Evolutionary conservation across 2,329 filamentous ascomycete genomes (phyloP), one percentile per base, ranked within the genome.

Genomic region (Neonectria hederae): DNA sequence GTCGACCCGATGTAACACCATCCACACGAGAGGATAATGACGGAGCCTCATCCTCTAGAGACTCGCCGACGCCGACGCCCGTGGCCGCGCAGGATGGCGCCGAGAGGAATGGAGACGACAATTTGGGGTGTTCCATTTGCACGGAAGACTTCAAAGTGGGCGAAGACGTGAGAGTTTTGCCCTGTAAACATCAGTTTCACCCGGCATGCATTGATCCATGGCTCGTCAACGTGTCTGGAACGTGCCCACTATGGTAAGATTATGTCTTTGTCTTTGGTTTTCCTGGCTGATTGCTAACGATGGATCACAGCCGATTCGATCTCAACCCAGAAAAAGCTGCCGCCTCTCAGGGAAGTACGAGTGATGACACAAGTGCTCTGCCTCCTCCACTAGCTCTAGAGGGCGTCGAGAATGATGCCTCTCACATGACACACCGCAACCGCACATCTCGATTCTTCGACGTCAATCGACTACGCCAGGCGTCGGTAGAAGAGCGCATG

Each of bases 171-270:
- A 84, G 89, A 48, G 87, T 92, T 1, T 77, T 92, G 43, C 89
- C 89, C 38, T 92, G 89, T 74, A 79, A 87, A 61, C 89, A 92
- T 76, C 88, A 89, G 67, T 92, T 88, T 71, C 89, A 92, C 70
- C 89, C 89, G 1, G 81, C 82, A 49, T 92, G 89, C 70, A 85
- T 92, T 61, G 89, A 92, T 70, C 89, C 89, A 4, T 92, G 89
- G 89, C 80, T 92, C 46, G 80, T 91, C 65, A 90, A 91, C 61
- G 86, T 92, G 11, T 90, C 89, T 11, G 89, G 89, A 63, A 91
- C 89, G 30, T 91, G 89, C 76, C 89, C 89, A 19, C 76, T 91
- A 63, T 91, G 89, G 89, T 91, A 81, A 82, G 87, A 81, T 53
- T 24, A 24, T 51, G 8, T 17, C 65, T 5, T 28, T 48, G 6